Evolutionary conservation across 106 monocot species (phyloP).

Genomic region (Posidonia australis): DNA sequence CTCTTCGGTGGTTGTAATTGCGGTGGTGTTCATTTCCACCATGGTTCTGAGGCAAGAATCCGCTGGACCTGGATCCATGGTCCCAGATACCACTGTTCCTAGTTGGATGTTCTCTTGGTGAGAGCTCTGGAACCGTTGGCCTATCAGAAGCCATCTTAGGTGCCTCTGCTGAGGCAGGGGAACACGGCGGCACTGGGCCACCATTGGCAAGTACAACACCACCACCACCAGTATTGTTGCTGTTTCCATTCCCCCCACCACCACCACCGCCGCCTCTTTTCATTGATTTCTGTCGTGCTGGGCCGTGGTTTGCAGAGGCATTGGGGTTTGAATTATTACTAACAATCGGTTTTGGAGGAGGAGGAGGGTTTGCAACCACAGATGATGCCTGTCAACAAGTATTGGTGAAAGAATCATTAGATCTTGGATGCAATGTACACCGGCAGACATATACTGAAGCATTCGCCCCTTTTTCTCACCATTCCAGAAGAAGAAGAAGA

Average conservation of each 20-base stretch:
- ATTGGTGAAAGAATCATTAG: background rate
- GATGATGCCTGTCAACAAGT: constrained; percentile 1
- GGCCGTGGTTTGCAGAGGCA: constrained; percentile 23
- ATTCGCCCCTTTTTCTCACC: no score
- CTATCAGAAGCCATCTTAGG: constrained; percentile 3
- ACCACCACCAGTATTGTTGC: background rate
- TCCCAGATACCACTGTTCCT: constrained; percentile 20
- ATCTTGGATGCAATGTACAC: no score
- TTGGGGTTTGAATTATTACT: constrained; percentile 30
- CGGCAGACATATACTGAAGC: no score
- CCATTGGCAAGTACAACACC: constrained; percentile 10
- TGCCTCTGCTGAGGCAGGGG: background rate
- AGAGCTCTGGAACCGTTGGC: constrained; percentile 5
- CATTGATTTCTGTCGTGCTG: constrained; percentile 30
- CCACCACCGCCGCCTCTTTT: constrained; percentile 16
- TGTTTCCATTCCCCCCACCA: background rate
- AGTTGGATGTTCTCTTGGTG: constrained; percentile 14
- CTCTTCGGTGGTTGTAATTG: constrained; percentile 14
- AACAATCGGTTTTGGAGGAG: constrained; percentile 4
- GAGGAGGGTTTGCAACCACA: constrained; percentile 11
- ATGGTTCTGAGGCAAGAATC: constrained; percentile 22
- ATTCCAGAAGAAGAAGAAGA: background rate
- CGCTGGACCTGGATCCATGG: constrained; percentile 22
- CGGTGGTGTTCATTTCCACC: constrained; percentile 33
- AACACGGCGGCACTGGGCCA: constrained; percentile 5